Conservation (phyloP, 345 rosid genomes). For the Pistacia vera region DNA sequence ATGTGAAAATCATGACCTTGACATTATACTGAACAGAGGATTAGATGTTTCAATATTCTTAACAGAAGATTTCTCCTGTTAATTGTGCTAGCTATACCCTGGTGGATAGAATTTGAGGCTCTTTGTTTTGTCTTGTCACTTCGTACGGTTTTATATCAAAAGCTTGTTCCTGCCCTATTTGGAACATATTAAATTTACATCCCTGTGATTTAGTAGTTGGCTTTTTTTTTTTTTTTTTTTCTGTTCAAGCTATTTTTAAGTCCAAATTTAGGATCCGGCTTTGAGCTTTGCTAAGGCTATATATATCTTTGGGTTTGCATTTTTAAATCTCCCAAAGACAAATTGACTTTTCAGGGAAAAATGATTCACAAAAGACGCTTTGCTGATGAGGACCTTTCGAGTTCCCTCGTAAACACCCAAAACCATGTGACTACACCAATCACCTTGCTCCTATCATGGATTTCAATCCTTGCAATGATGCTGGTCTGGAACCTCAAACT, state of each 20-base stretch:
- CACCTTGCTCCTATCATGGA: conserved; percentile 25
- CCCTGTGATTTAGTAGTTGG: not conserved
- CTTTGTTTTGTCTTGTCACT: not conserved
- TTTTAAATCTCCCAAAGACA: conserved; percentile 2
- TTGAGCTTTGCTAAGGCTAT: not conserved
- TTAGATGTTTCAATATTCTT: not conserved
- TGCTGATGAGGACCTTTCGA: conserved; percentile 42
- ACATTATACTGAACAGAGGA: too few species aligned
- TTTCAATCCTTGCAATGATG: conserved; percentile 18
- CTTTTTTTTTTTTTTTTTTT: not conserved
- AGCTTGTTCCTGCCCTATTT: not conserved
- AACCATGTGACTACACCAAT: conserved; percentile 35
- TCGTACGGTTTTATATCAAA: not conserved
- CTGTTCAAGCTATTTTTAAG: not conserved
- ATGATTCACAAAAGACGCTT: conserved; percentile 63
- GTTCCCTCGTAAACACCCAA: conserved; percentile 44
- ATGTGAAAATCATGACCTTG: too few species aligned
- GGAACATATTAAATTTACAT: not conserved
- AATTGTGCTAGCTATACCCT: not conserved
- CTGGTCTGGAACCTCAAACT: conserved; percentile 8
- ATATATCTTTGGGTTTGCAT: not conserved
- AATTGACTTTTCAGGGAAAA: conserved; percentile 25
- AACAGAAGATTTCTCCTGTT: not conserved
- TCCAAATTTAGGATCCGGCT: not conserved
- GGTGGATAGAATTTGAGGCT: not conserved